Evolutionary conservation across 306 rosid species (phyloP), one percentile per base, ranked within the genome.

Genomic region (Cucumis sativus): DNA sequence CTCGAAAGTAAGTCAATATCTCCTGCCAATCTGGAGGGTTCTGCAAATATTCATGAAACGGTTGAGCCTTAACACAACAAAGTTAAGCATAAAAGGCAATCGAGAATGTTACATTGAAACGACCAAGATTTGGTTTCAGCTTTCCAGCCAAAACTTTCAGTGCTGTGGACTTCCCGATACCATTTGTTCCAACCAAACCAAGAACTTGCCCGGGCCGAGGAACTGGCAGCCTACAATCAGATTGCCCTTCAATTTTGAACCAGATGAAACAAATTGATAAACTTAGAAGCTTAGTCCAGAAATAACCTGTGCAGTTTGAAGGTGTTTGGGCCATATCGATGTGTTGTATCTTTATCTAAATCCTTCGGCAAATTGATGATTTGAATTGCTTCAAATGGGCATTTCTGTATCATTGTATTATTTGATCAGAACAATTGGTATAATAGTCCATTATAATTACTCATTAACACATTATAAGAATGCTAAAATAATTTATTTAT

Each of bases 11-110:
- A 30, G 97, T 95, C 76, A 95, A 86, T 75, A 95, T 92, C 79
- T 95, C 99, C 84, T 95, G 99, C 97, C 99, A 95, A 73, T 95
- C 99, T 39, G 99, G 99, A 7, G 99, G 99, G 33, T 88, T 89
- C 97, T 94, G 88, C 83, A 79, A 82, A 80, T 8, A 1, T 18
- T 14, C 69, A 56, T 33, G 41, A 17, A 57, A 76, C 77, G 23
- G 79, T 21, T 41, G 63, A 52, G 63, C 47, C 17, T 10, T 33
- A 52, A 30, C 11, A 51, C 47, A 33, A 49, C 18, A 73, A 51
- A 54, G 77, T 54, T 49, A 10, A 30, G 9, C 41, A 21, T 20
- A 37, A 5, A 58, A 35, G 45, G 23, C 9, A 78, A 74, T 10
- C 13, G 10, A 11, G 23, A 79, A 60, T 28, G 60, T 91, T 92